Conservation (phyloP, 106 monocot species). For the Posidonia australis region DNA sequence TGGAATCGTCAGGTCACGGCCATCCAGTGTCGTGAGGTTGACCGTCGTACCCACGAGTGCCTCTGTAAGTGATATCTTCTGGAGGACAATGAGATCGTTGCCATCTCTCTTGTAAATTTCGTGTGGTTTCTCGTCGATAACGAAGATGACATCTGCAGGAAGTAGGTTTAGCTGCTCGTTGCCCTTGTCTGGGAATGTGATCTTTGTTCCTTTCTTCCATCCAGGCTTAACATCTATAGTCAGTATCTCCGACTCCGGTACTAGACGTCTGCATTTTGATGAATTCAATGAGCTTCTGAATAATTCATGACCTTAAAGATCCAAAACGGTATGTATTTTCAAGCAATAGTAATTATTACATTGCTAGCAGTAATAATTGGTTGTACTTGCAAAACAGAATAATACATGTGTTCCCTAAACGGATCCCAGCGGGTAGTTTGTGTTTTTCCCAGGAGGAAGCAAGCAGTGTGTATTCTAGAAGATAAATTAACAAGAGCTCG, state of each 20-base stretch:
- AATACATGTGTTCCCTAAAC: too few relatives aligned
- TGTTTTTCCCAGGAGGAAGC: too few relatives aligned
- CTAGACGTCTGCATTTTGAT: constrained; percentile 26
- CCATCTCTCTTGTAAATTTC: constrained; percentile 63
- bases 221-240: constrained; percentile 72
- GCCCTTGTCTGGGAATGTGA: constrained; percentile 74
- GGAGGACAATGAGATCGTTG: constrained; percentile 55
- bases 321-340: too few relatives aligned
- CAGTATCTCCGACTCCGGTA: constrained; percentile 52
- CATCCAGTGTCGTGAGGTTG: constrained; percentile 47
- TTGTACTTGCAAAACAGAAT: too few relatives aligned
- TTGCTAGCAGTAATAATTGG: too few relatives aligned
- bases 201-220: constrained; percentile 92
- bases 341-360: too few relatives aligned
- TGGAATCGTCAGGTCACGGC: constrained; percentile 35
- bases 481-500: too few relatives aligned
- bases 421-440: too few relatives aligned
- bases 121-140: constrained; percentile 86
- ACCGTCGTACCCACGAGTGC: constrained; percentile 48
- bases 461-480: too few relatives aligned
- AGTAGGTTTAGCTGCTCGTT: constrained; percentile 40
- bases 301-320: too few relatives aligned
- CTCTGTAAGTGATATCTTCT: constrained; percentile 48
- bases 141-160: constrained; percentile 63
- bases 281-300: too few relatives aligned